Conservation (phyloP, 176 grass and related monocot species). For the Musa acuminata region DNA sequence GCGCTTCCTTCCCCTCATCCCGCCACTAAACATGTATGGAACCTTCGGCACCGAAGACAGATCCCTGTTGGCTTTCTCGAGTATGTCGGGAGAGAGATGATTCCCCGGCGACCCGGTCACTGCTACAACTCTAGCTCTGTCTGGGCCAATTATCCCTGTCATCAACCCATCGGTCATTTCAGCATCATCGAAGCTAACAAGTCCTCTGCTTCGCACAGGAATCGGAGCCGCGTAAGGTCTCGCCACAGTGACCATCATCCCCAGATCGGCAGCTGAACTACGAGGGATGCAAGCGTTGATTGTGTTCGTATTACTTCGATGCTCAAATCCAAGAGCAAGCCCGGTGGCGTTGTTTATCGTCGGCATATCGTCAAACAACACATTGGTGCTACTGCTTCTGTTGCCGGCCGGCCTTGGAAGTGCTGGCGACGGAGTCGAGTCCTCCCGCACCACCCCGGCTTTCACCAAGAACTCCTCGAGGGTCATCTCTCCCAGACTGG, state of each 20-base stretch:
- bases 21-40: background rate
- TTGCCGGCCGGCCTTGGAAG: background rate
- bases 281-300: background rate
- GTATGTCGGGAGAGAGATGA: background rate
- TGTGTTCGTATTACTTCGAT: background rate
- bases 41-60: background rate
- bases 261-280: background rate
- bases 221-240: background rate
- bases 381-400: background rate
- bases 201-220: background rate
- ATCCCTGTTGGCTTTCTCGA: background rate
- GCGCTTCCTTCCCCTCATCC: constrained; percentile 61
- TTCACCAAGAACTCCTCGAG: constrained; percentile 6
- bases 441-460: constrained; percentile 4
- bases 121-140: background rate
- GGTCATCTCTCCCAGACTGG: constrained; percentile 1
- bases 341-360: background rate
- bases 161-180: background rate
- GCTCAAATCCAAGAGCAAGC: background rate
- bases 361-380: background rate
- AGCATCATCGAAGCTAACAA: background rate
- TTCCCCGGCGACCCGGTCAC: background rate
- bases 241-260: background rate
- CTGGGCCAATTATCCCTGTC: background rate
- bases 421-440: background rate